These are phyloP conservation scores for Penicillium sp. DNA, from an alignment of 2,329 filamentous ascomycete genomes.

Conservation along the genomic window DNA sequence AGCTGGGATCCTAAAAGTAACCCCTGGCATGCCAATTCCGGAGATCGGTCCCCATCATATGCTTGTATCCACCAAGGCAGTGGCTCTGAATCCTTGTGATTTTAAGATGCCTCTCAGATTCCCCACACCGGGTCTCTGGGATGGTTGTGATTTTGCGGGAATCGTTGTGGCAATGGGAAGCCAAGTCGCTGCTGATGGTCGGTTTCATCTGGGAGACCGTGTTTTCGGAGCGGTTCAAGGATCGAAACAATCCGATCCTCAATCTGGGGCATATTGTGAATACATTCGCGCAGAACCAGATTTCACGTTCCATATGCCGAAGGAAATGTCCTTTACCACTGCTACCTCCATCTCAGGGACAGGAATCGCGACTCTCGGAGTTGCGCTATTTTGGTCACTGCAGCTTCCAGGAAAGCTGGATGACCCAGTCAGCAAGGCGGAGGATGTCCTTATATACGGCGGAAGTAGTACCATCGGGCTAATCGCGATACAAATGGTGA, in stretches of 20 bases:
- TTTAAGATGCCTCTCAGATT: constrained; percentile 25
- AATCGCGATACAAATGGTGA: constrained; percentile 24
- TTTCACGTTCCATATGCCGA: constrained; percentile 19
- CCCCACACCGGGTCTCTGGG: constrained; percentile 20
- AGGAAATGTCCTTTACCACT: constrained; percentile 4
- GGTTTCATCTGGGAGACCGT: constrained; percentile 33
- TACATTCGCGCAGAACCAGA: constrained; percentile 16
- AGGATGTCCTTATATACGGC: constrained; percentile 22
- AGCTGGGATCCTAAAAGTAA: constrained; percentile 16
- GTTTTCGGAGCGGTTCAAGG: constrained; percentile 40
- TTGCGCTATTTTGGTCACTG: constrained; percentile 26
- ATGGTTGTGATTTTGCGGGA: constrained; percentile 32
- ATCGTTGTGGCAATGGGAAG: constrained; percentile 25
- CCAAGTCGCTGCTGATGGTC: constrained; percentile 8
- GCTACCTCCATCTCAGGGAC: constrained; percentile 19
- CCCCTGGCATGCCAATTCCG: constrained; percentile 14
- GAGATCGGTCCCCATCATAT: constrained; percentile 15
- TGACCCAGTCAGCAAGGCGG: constrained; percentile 3
- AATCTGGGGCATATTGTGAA: constrained; percentile 24
- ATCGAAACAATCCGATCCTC: constrained; percentile 19
- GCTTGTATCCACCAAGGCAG: constrained; percentile 25
- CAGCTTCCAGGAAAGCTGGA: constrained; percentile 17
- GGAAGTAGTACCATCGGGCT: constrained; percentile 23
- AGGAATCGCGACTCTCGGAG: constrained; percentile 23
- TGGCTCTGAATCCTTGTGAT: constrained; percentile 35